A percentile compares a stretch with the other conserved stretches of the same genome.
Conservation (phyloP, 2,329 filamentous ascomycete species). For the Sclerotinia spermophila region DNA sequence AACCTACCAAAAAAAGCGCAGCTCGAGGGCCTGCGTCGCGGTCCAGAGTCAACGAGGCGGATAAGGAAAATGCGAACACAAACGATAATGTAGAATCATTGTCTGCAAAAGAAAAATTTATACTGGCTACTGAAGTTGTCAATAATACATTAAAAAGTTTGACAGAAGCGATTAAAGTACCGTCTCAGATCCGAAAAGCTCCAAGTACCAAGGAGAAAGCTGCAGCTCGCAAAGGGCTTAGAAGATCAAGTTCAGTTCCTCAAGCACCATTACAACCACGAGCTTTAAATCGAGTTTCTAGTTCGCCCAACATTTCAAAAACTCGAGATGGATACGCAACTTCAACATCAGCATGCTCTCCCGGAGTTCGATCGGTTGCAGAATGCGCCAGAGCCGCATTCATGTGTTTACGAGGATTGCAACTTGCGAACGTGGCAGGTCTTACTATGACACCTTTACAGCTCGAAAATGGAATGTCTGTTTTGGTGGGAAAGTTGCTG, state of each 20-base stretch:
- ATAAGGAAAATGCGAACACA: constrained; percentile 33
- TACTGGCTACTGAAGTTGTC: constrained; percentile 68
- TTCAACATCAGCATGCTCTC: constrained; percentile 34
- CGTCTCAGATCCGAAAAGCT: constrained; percentile 25
- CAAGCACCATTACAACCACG: constrained; percentile 60
- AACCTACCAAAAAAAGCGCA: constrained; percentile 14
- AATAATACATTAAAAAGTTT: constrained; percentile 68
- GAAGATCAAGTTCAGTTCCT: constrained; percentile 55
- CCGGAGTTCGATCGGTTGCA: constrained; percentile 37
- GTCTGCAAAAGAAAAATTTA: constrained; percentile 57
- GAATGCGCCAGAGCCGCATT: constrained; percentile 70
- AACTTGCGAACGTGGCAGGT: constrained; percentile 48
- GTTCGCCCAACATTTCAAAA: constrained; percentile 53
- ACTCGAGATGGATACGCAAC: constrained; percentile 40
- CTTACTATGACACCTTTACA: constrained; percentile 60
- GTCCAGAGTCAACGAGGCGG: constrained; percentile 27
- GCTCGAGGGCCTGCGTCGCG: constrained; percentile 24
- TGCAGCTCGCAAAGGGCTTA: constrained; percentile 42
- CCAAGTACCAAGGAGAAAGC: constrained; percentile 40
- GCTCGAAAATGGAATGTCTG: constrained; percentile 69
- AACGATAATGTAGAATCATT: constrained; percentile 41
- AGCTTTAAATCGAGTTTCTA: constrained; percentile 57
- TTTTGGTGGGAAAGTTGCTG: constrained; percentile 63
- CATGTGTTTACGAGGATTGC: constrained; percentile 56
- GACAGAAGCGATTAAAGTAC: constrained; percentile 59